Percentiles rank a stretch among this genome's conserved stretches.
Evolutionary conservation across 2,329 filamentous ascomycete genomes (phyloP).

Genomic region (Trichophyton mentagrophytes): DNA sequence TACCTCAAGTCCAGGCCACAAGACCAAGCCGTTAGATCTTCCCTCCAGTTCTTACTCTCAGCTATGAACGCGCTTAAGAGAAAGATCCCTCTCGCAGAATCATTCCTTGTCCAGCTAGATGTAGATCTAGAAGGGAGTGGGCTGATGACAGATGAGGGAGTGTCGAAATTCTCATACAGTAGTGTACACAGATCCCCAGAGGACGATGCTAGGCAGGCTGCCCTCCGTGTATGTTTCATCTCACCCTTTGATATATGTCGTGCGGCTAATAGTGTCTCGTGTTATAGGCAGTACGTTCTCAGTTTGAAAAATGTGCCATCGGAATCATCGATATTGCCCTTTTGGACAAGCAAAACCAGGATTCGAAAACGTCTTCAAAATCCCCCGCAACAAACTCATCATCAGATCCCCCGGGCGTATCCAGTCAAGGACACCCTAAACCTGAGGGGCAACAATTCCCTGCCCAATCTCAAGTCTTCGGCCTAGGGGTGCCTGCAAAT

Average conservation of each 20-base stretch:
- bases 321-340: not conserved
- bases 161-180: conserved; percentile 1
- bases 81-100: conserved; percentile 83
- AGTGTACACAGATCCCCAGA: not conserved
- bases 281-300: conserved; percentile 12
- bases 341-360: not conserved
- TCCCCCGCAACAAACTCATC: not conserved
- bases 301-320: not conserved
- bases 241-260: not conserved
- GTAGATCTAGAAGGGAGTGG: conserved; percentile 60
- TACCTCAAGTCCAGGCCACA: conserved; percentile 90
- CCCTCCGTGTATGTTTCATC: not conserved
- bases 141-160: conserved; percentile 8
- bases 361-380: not conserved
- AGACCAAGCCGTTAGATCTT: conserved; percentile 62
- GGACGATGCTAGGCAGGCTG: not conserved
- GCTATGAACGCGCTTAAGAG: conserved; percentile 83
- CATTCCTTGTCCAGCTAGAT: conserved; percentile 84
- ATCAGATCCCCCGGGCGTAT: not conserved
- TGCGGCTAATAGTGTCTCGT: not conserved
- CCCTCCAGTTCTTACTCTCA: conserved; percentile 76
- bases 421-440: not conserved
- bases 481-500: not conserved
- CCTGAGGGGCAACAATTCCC: not conserved
- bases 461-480: not conserved